Percentiles rank a stretch among this genome's conserved stretches.
Evolutionary conservation across 2,329 filamentous ascomycete species (phyloP).

Genomic region (Xylariaceae sp.): DNA sequence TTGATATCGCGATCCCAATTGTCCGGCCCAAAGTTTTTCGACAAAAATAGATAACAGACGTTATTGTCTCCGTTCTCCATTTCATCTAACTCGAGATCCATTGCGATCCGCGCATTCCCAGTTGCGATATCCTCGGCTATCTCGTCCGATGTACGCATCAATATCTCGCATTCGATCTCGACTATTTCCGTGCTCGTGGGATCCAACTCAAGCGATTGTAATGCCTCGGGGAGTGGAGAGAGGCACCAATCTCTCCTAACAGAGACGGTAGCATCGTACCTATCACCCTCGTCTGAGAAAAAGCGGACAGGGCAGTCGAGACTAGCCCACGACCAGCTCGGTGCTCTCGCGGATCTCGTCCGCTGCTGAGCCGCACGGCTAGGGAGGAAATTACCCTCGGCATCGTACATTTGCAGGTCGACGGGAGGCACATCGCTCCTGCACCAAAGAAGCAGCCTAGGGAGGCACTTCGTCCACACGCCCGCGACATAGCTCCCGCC

Average conservation of each 20-base stretch:
- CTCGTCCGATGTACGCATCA: not conserved
- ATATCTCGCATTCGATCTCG: not conserved
- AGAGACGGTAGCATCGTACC: not conserved
- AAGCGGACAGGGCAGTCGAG: not conserved
- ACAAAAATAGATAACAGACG: not conserved
- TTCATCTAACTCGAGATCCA: not conserved
- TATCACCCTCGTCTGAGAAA: not conserved
- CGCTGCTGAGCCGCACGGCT: not conserved
- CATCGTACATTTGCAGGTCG: not conserved
- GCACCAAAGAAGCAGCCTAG: not conserved
- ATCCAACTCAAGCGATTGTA: not conserved
- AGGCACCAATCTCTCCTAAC: not conserved
- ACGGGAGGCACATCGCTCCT: not conserved
- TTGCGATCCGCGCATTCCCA: not conserved
- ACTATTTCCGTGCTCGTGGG: not conserved
- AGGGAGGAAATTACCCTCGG: not conserved
- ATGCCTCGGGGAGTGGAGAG: not conserved
- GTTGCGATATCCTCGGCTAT: not conserved
- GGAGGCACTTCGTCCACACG: not conserved
- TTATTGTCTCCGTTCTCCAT: not conserved
- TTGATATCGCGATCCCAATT: not conserved
- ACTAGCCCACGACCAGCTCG: not conserved
- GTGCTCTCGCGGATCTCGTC: not conserved
- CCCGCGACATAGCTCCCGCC: not conserved
- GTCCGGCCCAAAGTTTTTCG: not conserved